These are phyloP conservation scores for Arachis monticola DNA, from an alignment of 331 rosid species.

Conservation along the genomic window DNA sequence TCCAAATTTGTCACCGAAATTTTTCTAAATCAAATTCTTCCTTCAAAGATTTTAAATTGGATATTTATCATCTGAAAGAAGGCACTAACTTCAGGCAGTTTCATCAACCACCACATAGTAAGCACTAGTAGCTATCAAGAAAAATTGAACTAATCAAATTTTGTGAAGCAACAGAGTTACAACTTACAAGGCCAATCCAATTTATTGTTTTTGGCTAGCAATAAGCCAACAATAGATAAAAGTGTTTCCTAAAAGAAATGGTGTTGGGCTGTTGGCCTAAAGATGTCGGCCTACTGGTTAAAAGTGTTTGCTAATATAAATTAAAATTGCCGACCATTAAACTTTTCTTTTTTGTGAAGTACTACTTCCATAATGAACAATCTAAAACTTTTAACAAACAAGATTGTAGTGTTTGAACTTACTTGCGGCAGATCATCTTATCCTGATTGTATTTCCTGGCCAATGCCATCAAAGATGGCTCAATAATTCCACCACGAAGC, in stretches of 20 bases:
- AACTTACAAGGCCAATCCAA: too few species aligned
- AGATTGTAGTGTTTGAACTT: slow-evolving; percentile 34
- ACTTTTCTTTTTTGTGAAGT: neutral
- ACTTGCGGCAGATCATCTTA: slow-evolving; percentile 97
- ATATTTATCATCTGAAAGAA: neutral
- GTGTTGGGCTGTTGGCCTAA: too few species aligned
- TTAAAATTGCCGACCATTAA: too few species aligned
- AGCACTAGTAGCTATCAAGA: neutral
- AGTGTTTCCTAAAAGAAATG: too few species aligned
- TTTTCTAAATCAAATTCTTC: too few species aligned
- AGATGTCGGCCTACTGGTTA: too few species aligned
- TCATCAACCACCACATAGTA: neutral
- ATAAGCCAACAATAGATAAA: too few species aligned
- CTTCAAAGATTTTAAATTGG: too few species aligned
- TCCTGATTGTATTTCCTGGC: slow-evolving; percentile 96
- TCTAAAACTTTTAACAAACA: neutral
- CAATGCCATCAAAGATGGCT: slow-evolving; percentile 97
- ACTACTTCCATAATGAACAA: neutral
- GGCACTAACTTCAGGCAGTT: neutral
- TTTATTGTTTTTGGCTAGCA: too few species aligned
- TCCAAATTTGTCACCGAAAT: too few species aligned
- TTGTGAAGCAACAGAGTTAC: too few species aligned
- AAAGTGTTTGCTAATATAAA: too few species aligned
- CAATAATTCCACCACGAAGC: slow-evolving; percentile 98
- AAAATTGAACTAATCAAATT: neutral